A percentile compares a stretch with the other conserved stretches of the same genome.
phyloP scores from a whole-genome alignment of 2,329 filamentous ascomycete species.

The Corynespora cassiicola region DNA sequence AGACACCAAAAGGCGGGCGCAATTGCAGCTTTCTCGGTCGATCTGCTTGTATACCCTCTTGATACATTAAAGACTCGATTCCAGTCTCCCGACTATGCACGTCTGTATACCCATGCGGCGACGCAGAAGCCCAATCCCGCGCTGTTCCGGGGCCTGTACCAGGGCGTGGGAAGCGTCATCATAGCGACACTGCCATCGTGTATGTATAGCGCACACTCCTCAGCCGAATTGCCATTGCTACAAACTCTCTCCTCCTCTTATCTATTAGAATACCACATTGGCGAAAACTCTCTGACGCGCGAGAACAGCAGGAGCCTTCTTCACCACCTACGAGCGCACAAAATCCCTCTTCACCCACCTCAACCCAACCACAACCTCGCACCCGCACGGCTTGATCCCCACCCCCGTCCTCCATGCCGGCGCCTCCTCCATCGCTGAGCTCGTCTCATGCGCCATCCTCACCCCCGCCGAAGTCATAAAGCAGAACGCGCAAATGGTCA shows the following conservation, averaged over 20 bases:
- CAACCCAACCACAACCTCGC: slow-evolving; percentile 50
- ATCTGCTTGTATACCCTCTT: slow-evolving; percentile 84
- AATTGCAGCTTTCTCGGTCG: slow-evolving; percentile 83
- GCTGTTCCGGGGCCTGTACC: slow-evolving; percentile 78
- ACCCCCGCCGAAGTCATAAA: slow-evolving; percentile 92
- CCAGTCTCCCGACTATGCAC: slow-evolving; percentile 78
- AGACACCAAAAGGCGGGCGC: slow-evolving; percentile 71
- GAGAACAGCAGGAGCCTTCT: slow-evolving; percentile 80
- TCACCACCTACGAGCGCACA: slow-evolving; percentile 83
- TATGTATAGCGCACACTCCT: too few relatives aligned
- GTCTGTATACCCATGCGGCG: slow-evolving; percentile 66
- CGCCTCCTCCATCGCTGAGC: slow-evolving; percentile 78
- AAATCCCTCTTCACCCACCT: slow-evolving; percentile 67
- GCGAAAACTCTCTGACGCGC: background rate
- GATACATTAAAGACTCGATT: slow-evolving; percentile 90
- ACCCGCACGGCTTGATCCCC: slow-evolving; percentile 59
- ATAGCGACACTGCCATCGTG: slow-evolving; percentile 88
- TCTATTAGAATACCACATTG: background rate
- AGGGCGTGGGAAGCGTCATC: slow-evolving; percentile 85
- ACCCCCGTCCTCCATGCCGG: slow-evolving; percentile 73
- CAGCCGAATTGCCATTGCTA: background rate
- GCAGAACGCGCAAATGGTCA: slow-evolving; percentile 88
- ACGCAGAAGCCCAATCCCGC: slow-evolving; percentile 62
- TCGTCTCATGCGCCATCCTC: slow-evolving; percentile 84
- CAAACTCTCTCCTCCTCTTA: slow-evolving; percentile 5